phyloP scores from a whole-genome alignment of 2,329 filamentous ascomycete species.

The Diaporthe sp. region DNA sequence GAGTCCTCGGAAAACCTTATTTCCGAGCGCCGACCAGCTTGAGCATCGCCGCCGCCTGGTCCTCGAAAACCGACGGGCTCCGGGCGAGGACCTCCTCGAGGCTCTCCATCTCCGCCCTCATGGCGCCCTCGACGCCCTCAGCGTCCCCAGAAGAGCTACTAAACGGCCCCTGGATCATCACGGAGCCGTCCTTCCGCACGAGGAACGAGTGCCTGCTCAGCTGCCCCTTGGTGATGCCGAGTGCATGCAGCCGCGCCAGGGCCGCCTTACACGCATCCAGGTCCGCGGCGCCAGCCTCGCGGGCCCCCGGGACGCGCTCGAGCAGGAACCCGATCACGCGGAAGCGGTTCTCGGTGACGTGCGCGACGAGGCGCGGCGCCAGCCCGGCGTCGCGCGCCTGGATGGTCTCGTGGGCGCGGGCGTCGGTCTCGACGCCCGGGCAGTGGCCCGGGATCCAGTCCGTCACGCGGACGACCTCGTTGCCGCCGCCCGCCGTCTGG shows the following conservation, averaged over 20 bases:
- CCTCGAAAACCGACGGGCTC: not conserved
- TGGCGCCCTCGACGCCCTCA: not conserved
- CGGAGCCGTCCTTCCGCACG: not conserved
- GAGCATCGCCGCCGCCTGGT: not conserved
- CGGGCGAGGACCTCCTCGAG: not conserved
- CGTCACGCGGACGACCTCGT: not conserved
- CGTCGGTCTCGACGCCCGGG: not conserved
- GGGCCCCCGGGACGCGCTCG: slow-evolving; percentile 3
- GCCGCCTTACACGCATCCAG: slow-evolving; percentile 1
- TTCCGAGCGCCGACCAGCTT: not conserved
- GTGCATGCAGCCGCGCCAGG: slow-evolving; percentile 17
- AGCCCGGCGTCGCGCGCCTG: slow-evolving; percentile 22
- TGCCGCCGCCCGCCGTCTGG: not conserved
- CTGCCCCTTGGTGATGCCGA: slow-evolving; percentile 1
- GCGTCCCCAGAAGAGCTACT: not conserved
- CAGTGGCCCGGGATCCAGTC: not conserved
- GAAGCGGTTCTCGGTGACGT: slow-evolving; percentile 25
- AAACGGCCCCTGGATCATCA: slow-evolving; percentile 19
- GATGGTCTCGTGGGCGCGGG: slow-evolving; percentile 20
- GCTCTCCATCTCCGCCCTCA: not conserved
- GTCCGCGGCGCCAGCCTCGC: slow-evolving; percentile 27
- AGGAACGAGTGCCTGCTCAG: slow-evolving; percentile 28
- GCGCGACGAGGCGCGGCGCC: slow-evolving; percentile 19
- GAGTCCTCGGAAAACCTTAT: not conserved
- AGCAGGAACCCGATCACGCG: slow-evolving; percentile 29